Conservation (phyloP, 1,139 yeast genomes). For the Suzukiozyma palmioleophila region DNA sequence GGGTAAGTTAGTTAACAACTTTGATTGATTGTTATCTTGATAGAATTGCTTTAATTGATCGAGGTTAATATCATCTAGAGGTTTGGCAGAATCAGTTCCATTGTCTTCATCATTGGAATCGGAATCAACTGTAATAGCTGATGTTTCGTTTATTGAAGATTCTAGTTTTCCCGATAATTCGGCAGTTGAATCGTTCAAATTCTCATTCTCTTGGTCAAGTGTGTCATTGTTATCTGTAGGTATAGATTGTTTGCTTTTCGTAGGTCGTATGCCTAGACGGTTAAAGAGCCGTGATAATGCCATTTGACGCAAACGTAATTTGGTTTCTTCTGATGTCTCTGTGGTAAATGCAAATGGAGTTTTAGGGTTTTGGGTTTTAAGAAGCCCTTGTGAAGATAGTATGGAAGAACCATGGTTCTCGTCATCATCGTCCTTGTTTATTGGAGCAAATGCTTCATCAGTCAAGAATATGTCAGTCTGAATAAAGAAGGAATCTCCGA, state of each 20-base stretch:
- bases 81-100: conserved; percentile 11
- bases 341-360: conserved; percentile 21
- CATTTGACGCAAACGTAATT: conserved; percentile 49
- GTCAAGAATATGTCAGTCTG: conserved; percentile 61
- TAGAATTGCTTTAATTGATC: conserved; percentile 79
- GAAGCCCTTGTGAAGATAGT: neutral
- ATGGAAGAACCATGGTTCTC: conserved; percentile 1
- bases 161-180: neutral
- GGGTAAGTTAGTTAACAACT: conserved; percentile 49
- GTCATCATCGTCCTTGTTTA: conserved; percentile 10
- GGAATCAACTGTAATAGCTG: conserved; percentile 1
- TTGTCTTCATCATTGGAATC: conserved; percentile 14
- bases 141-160: neutral
- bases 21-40: conserved; percentile 55
- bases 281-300: conserved; percentile 58
- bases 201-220: neutral
- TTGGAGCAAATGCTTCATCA: conserved; percentile 43
- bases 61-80: conserved; percentile 45
- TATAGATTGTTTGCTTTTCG: conserved; percentile 5
- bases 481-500: conserved; percentile 68
- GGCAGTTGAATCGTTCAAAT: neutral
- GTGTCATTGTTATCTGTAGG: neutral
- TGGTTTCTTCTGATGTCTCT: conserved; percentile 55
- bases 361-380: conserved; percentile 4
- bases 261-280: conserved; percentile 28